These are phyloP conservation scores for Microdochium trichocladiopsis DNA, from an alignment of 2,329 filamentous ascomycete species.

Conservation along the genomic window DNA sequence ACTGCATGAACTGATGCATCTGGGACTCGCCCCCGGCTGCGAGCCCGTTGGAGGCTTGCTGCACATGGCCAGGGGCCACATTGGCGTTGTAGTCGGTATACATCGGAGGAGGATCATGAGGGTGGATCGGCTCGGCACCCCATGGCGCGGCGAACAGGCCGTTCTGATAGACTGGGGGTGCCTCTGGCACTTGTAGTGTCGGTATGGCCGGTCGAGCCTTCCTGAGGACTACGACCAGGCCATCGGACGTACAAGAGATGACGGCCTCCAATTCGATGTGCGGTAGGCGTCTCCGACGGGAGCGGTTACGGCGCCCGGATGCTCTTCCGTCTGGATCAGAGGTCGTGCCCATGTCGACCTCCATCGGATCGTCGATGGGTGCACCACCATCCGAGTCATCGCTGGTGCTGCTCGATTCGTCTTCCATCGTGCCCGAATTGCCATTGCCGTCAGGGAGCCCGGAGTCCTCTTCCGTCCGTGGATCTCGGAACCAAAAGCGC, in stretches of 20 bases:
- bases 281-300: background rate
- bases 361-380: slow-evolving; percentile 33
- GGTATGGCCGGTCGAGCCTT: slow-evolving; percentile 66
- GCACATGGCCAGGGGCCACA: slow-evolving; percentile 36
- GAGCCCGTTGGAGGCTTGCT: slow-evolving; percentile 32
- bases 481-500: slow-evolving; percentile 77
- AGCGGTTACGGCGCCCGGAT: background rate
- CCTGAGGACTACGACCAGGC: slow-evolving; percentile 73
- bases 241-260: slow-evolving; percentile 86
- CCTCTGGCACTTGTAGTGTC: slow-evolving; percentile 39
- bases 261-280: slow-evolving; percentile 69
- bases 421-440: slow-evolving; percentile 25
- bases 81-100: slow-evolving; percentile 36
- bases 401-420: slow-evolving; percentile 24
- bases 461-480: slow-evolving; percentile 49
- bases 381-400: slow-evolving; percentile 38
- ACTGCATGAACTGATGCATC: slow-evolving; percentile 62
- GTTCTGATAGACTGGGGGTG: slow-evolving; percentile 42
- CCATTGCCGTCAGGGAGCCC: slow-evolving; percentile 29
- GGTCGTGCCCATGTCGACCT: slow-evolving; percentile 24
- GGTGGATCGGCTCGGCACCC: slow-evolving; percentile 59
- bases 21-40: slow-evolving; percentile 44
- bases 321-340: slow-evolving; percentile 9
- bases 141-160: slow-evolving; percentile 76
- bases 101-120: slow-evolving; percentile 32